Evolutionary conservation across 768 basidiomycete genomes (phyloP), one percentile per base, ranked within the genome.

Genomic region (Lactifluus echinatus): DNA sequence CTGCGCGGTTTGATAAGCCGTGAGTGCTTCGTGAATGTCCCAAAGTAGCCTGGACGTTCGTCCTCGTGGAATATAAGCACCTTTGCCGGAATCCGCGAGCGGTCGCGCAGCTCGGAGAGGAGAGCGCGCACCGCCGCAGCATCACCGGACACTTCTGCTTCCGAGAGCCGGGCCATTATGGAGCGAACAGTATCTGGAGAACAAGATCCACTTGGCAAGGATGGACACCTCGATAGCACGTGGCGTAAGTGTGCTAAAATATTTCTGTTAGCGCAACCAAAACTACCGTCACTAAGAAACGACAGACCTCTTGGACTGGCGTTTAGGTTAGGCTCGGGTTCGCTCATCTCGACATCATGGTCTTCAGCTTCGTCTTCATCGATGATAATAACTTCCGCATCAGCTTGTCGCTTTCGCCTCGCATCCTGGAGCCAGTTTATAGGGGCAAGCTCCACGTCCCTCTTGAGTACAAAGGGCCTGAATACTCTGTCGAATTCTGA

Each of bases 11-110:
- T 87, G 57, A 98, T 82, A 33, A 81, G 71, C 17, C 76, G 75
- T 14, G 93, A 94, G 58, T 76, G 81, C 53, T 87, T 84, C 8
- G 93, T 93, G 86, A 90, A 97, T 6, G 96, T 98, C 21, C 94
- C 95, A 65, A 84, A 87, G 70, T 95, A 98, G 1, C 93, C 93
- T 12, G 96, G 95, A 47, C 96, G 82, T 0, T 79, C 77, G 68
- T 98, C 92, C 56, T 86, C 85, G 15, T 75, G 71, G 70, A 96
- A 98, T 57, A 89, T 84, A 39, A 98, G 74, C 2, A 84, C 81
- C 71, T 96, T 98, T 49, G 84, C 81, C 0, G 87, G 87, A 45
- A 92, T 74, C 24, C 74, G 65, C 5, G 68, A 70, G 12, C 86
- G 81, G 59, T 93, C 77, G 50, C 75, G 73, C 10, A 99, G 76